phyloP scores from a whole-genome alignment of 75 land plant genomes.

The Picea sitchensis region DNA sequence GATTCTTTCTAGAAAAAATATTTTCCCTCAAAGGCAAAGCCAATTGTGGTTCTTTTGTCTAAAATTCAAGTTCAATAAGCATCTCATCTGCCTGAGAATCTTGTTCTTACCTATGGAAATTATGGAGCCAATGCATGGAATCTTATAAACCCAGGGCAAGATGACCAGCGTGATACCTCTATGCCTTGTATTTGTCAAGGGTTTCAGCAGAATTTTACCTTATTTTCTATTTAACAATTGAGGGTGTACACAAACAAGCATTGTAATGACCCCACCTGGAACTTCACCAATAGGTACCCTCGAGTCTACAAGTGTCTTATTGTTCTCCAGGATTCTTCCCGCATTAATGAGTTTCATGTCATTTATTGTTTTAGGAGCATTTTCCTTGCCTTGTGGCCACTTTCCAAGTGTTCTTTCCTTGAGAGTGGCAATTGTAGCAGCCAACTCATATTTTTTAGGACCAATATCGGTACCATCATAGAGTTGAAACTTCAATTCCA shows the following conservation, averaged over 20 bases:
- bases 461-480: conserved; percentile 33
- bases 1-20: too few species aligned
- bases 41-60: too few species aligned
- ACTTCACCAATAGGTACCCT: conserved; percentile 43
- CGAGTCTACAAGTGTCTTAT: neutral
- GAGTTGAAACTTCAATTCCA: conserved; percentile 29
- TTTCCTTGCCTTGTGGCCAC: conserved; percentile 24
- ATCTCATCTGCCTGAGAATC: too few species aligned
- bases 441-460: conserved; percentile 21
- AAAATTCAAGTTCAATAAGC: too few species aligned
- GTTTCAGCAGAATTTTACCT: neutral
- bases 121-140: too few species aligned
- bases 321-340: too few species aligned
- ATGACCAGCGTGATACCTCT: conserved; percentile 21
- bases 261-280: conserved; percentile 47
- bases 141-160: too few species aligned
- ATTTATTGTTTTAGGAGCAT: too few species aligned
- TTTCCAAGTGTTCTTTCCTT: conserved; percentile 30
- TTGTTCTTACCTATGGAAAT: too few species aligned
- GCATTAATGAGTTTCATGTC: too few species aligned
- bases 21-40: too few species aligned
- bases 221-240: neutral
- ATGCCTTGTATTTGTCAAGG: conserved; percentile 52
- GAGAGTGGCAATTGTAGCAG: conserved; percentile 20
- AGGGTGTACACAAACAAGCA: conserved; percentile 45